Conservation (phyloP, 805 yeast genomes). For the Starmerella floris region DNA sequence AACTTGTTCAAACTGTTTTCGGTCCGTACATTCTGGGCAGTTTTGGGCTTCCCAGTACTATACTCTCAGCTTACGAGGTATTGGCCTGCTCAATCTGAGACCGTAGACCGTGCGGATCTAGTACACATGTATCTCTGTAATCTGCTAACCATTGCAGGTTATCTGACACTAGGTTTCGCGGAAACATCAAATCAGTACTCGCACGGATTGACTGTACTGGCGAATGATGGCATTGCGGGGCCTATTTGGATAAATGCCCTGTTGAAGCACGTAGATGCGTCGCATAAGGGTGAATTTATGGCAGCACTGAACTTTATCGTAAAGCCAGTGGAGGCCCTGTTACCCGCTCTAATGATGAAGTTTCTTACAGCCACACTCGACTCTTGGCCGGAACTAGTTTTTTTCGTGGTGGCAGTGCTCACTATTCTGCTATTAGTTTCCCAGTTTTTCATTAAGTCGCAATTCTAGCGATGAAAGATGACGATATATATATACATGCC, state of each 20-base stretch:
- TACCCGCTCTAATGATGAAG: constrained; percentile 13
- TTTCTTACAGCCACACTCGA: constrained; percentile 7
- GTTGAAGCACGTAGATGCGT: constrained; percentile 10
- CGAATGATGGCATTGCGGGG: constrained; percentile 15
- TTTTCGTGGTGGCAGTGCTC: constrained; percentile 5
- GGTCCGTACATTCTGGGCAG: constrained; percentile 11
- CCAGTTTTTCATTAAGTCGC: not conserved
- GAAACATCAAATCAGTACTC: constrained; percentile 8
- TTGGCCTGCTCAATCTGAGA: constrained; percentile 5
- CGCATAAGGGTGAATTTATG: constrained; percentile 11
- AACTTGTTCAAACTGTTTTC: constrained; percentile 5
- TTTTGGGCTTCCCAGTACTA: constrained; percentile 13
- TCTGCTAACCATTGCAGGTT: constrained; percentile 7
- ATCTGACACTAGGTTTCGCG: constrained; percentile 4
- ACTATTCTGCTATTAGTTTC: not conserved
- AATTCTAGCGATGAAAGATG: not conserved
- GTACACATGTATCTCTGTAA: constrained; percentile 9
- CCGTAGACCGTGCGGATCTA: constrained; percentile 12
- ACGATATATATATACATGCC: not conserved
- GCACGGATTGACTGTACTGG: constrained; percentile 3
- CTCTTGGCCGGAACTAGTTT: constrained; percentile 1
- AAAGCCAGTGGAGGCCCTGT: constrained; percentile 12
- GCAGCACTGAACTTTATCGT: constrained; percentile 9
- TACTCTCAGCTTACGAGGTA: constrained; percentile 6
- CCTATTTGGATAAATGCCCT: constrained; percentile 14